Percentiles rank a stretch among this genome's conserved stretches.
These are phyloP conservation scores for Boletus bicolor DNA, from an alignment of 768 basidiomycete genomes.

Conservation along the genomic window DNA sequence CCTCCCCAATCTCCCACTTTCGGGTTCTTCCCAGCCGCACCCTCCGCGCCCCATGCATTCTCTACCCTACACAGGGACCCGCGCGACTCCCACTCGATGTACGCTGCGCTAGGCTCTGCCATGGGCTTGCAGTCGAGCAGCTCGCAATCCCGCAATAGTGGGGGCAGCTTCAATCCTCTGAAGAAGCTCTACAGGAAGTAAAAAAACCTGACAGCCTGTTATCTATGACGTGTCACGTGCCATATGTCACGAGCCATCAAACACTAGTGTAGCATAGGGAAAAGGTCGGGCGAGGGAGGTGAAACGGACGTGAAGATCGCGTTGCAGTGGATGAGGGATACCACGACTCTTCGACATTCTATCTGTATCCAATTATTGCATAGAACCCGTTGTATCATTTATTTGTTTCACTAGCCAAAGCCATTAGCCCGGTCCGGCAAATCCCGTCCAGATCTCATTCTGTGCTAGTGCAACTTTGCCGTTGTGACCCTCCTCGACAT, in stretches of 20 bases:
- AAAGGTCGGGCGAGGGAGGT: neutral
- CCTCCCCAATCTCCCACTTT: constrained; percentile 52
- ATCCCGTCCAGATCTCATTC: constrained; percentile 15
- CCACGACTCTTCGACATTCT: constrained; percentile 22
- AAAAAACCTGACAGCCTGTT: neutral
- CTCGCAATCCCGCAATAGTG: constrained; percentile 23
- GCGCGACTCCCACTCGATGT: constrained; percentile 58
- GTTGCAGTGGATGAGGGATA: neutral
- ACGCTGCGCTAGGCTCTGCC: constrained; percentile 44
- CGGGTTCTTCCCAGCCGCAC: constrained; percentile 56
- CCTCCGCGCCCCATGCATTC: constrained; percentile 58
- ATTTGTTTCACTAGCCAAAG: neutral
- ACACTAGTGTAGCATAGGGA: constrained; percentile 29
- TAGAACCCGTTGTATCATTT: constrained; percentile 24
- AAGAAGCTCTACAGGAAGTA: constrained; percentile 38
- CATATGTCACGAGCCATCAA: neutral
- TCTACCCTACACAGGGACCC: constrained; percentile 55
- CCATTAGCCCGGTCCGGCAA: constrained; percentile 29
- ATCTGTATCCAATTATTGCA: constrained; percentile 20
- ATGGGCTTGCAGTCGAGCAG: constrained; percentile 23
- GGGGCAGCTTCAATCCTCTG: constrained; percentile 27
- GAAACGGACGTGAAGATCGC: neutral
- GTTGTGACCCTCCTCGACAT: neutral
- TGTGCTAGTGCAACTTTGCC: neutral
- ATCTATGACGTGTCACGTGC: neutral